A percentile compares a stretch with the other conserved stretches of the same genome.
Evolutionary conservation across 1,284 basidiomycete genomes (phyloP).

Genomic region (Heterobasidion parviporum): DNA sequence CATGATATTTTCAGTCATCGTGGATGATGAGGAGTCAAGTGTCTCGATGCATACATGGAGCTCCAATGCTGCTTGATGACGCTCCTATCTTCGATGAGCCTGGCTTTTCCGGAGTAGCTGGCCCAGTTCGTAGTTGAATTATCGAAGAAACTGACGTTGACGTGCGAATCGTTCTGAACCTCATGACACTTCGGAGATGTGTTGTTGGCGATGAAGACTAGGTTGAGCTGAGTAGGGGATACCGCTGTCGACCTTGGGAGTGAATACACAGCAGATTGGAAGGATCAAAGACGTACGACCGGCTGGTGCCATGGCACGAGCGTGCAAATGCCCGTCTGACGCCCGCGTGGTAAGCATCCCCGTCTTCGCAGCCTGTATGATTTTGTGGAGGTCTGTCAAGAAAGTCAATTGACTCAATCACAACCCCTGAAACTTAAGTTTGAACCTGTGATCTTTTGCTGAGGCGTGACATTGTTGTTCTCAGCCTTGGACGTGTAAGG

Average conservation of each 20-base stretch:
- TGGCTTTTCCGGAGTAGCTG: conserved; percentile 74
- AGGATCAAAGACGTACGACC: conserved; percentile 39
- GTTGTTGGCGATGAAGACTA: conserved; percentile 75
- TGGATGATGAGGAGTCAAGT: neutral
- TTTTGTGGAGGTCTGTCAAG: conserved; percentile 43
- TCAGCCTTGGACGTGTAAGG: conserved; percentile 58
- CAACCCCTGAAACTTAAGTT: neutral
- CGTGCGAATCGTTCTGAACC: conserved; percentile 65
- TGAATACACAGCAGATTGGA: neutral
- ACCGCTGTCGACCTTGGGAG: conserved; percentile 28
- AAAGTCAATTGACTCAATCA: neutral
- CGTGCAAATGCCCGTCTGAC: conserved; percentile 70
- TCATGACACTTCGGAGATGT: conserved; percentile 73
- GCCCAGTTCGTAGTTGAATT: conserved; percentile 75
- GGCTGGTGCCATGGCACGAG: conserved; percentile 76
- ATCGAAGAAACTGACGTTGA: conserved; percentile 78
- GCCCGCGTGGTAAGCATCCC: conserved; percentile 80
- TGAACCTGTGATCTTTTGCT: conserved; percentile 59
- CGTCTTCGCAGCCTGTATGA: conserved; percentile 54
- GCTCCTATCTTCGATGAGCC: conserved; percentile 52
- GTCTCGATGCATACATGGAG: conserved; percentile 31
- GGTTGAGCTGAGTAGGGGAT: conserved; percentile 37
- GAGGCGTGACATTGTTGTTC: conserved; percentile 41
- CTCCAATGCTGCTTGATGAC: conserved; percentile 69
- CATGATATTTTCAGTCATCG: neutral